Base-by-base conservation (phyloP, 805 yeast genomes). In the Lipomyces orientalis region DNA sequence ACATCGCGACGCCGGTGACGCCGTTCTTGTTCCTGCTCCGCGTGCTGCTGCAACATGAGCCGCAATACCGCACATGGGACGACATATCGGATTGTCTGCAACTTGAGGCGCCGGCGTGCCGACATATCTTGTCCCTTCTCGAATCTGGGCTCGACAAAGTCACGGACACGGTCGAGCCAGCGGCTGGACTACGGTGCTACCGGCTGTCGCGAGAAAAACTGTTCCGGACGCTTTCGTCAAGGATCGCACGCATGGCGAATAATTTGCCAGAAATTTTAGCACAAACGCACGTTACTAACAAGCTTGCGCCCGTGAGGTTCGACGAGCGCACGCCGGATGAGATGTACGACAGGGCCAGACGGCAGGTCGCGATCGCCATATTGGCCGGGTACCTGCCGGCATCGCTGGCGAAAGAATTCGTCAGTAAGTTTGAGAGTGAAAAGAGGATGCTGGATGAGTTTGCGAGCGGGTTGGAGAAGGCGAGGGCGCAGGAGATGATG, bases 391-490 rank as follows among this genome's bases (percentile, higher is more conserved):
- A 29, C 64, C 71, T 33, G 58, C 71, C 22, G 61, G 60, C 61
- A 4, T 60, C 60, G 35, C 70, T 74, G 64, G 73, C 74, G 12
- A 31, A 62, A 2, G 55, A 59, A 9, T 64, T 67, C 35, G 12
- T 25, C 49, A 33, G 5, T 31, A 9, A 34, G 14, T 49, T 16
- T n/a, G 52, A 68, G 43, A 46, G 63, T 9, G 60, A 54, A 34
- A 75, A 76, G 63, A 29, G 58, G 5, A 61, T 16, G 9, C 72
- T 79, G 10, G 74, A 68, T 6, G 66, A 58, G 6, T 74, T 70
- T 29, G 70, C 68, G 5, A 59, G 31, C n/a, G 46, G 60, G 19
- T 52, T 75, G 29, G 68, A 68, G 49, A 60, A 63, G 39, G 71
- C 71, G 34, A 61, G 71, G 35, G 68, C 64, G 3, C 56, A 60